A percentile compares a stretch with the other conserved stretches of the same genome.
phyloP scores from a whole-genome alignment of 495 filamentous ascomycete species.

The Clavariopsis aquatica region DNA sequence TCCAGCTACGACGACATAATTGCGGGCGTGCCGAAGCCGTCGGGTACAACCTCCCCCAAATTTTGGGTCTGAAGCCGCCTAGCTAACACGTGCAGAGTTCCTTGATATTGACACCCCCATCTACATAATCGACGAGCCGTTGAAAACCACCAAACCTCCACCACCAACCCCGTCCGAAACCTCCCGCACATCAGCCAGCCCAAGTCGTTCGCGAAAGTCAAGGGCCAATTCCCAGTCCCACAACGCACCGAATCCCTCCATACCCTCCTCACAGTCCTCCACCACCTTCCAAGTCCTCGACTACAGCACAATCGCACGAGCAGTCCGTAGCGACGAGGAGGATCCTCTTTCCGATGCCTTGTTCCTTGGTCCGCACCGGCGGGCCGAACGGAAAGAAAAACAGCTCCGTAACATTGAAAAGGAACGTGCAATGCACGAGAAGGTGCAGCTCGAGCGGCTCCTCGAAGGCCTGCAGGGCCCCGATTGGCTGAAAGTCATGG shows the following conservation, averaged over 20 bases:
- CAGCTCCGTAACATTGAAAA: conserved; percentile 91
- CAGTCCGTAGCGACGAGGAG: conserved; percentile 37
- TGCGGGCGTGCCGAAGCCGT: conserved; percentile 73
- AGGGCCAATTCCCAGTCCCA: neutral
- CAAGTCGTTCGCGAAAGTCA: conserved; percentile 23
- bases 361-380: conserved; percentile 70
- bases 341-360: conserved; percentile 72
- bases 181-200: conserved; percentile 40
- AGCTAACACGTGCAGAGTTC: conserved; percentile 50
- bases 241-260: conserved; percentile 42
- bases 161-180: conserved; percentile 19
- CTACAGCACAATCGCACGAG: conserved; percentile 55
- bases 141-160: conserved; percentile 38
- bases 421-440: conserved; percentile 88
- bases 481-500: conserved; percentile 93
- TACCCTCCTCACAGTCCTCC: conserved; percentile 51
- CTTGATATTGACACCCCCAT: conserved; percentile 63
- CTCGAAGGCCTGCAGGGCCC: conserved; percentile 84
- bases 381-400: conserved; percentile 85
- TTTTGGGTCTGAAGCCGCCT: neutral
- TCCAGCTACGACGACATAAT: conserved; percentile 89
- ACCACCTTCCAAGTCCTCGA: conserved; percentile 58
- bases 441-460: conserved; percentile 79
- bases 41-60: conserved; percentile 56
- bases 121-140: conserved; percentile 53